Evolutionary conservation across 495 filamentous ascomycete genomes (phyloP), one percentile per base, ranked within the genome.

Genomic region (Aspergillus hancockii): DNA sequence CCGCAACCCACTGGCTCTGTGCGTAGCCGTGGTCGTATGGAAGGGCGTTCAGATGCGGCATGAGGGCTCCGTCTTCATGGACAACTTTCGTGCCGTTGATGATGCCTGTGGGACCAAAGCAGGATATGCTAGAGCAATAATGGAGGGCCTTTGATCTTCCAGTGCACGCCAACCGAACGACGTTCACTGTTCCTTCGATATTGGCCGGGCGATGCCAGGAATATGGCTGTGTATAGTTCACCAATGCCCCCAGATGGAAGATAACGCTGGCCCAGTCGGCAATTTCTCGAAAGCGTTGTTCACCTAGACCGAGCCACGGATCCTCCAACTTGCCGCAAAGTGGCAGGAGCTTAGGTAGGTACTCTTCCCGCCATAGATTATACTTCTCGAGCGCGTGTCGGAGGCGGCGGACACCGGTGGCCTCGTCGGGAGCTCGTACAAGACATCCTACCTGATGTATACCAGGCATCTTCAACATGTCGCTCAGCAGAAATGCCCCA

Each of bases 171-270:
- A 66, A 40, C 5, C 45, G 57, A 6, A 63, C n/a, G 2, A 60
- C 32, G 25, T 66, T 62, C n/a, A 56, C 16, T 8, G 60, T 63
- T 8, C 66, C 66, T 13, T 63, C n/a, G 4, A 52, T 31, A 28
- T 68, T 68, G 8, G 63, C 53, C 1, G 57, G 45, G 2, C 66
- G 60, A 34, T 65, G 63, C 1, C 53, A 25, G 0, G 60, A 61
- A 49, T 68, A 68, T 1, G 60, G 60, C 45, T 65, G 63, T 3
- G 58, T 62, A 36, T 65, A 68, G 53, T 63, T 68, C 25, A 63
- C 58, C 0, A 31, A 40, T 3, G 66, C 66, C 3, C 63, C 66
- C 0, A 59, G 41, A 46, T 65, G 60, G 28, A 68, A 65, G 34
- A 65, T 52, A 4, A 62, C 57, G 22, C 65, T 67, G 0, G 62